Evolutionary conservation across 1,284 basidiomycete genomes (phyloP), one percentile per base, ranked within the genome.

Genomic region (Caloboletus firmus): DNA sequence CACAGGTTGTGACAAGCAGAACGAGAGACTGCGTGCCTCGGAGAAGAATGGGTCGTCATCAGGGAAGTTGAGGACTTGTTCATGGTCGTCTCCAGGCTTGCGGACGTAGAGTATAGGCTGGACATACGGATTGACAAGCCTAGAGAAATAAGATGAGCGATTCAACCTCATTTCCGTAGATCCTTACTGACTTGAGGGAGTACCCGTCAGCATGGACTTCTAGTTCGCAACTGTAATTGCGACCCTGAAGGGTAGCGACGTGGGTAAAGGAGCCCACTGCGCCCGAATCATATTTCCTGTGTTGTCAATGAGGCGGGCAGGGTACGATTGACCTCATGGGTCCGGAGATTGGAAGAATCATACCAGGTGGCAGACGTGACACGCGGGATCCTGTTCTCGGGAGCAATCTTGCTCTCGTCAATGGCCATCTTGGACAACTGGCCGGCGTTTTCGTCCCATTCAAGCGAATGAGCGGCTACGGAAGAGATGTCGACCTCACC

Each of bases 21-120:
- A 48, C 6, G 43, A 24, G 43, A 24, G 18, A 41, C 35, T 20
- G 58, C 64, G 20, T 57, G 67, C 74, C 73, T 95, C 91, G 24
- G 90, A 91, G 79, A 93, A 93, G 82, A 95, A 95, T 13, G 92
- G 91, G 69, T 95, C 93, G 66, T 95, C 93, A 58, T 94, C 90
- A 4, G 81, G 81, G 78, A 90, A 93, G 48, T 79, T 75, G 69
- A 87, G 77, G 43, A 79, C 79, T 66, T 92, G 88, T 68, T 95
- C 93, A 60, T 83, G 78, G 70, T 97, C 93, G 67, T 89, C 89
- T 59, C 89, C 91, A 2, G 92, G 91, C 66, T 81, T 83, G 66
- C 95, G 91, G 58, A 97, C 79, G 67, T 88, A 88, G 34, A 97
- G 83, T 8, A 89, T 79, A 4, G 95, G 95, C 64, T 86, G 82